Percentiles rank a stretch among this genome's conserved stretches.
phyloP scores from a whole-genome alignment of 192 early-diverging fungal species.

The Rhizophagus sp. region DNA sequence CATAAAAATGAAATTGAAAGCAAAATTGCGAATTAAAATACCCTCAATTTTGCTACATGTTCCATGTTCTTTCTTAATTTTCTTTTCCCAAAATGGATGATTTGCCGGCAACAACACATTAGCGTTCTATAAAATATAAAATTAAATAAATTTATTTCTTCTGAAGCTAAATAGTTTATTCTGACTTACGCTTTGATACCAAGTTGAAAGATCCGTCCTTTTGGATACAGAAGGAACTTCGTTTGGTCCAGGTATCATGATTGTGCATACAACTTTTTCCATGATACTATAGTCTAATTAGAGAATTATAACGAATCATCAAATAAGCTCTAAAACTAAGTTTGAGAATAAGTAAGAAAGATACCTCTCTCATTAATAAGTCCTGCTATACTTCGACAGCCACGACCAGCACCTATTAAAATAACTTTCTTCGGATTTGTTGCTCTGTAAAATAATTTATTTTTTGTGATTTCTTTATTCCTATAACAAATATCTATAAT shows the following conservation, averaged over 20 bases:
- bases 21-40: neutral
- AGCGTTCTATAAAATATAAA: neutral
- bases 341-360: neutral
- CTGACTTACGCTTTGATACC: conserved; percentile 19
- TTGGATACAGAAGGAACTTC: conserved; percentile 39
- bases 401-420: conserved; percentile 39
- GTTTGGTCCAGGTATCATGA: conserved; percentile 39
- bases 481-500: conserved; percentile 32
- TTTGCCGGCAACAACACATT: neutral
- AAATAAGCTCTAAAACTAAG: neutral
- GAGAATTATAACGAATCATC: neutral
- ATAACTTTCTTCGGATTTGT: conserved; percentile 30
- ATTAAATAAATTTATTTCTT: neutral
- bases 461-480: conserved; percentile 5
- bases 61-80: neutral
- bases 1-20: neutral
- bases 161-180: neutral
- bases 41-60: neutral
- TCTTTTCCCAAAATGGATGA: neutral
- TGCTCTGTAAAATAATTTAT: neutral
- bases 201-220: conserved; percentile 21
- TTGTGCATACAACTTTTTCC: conserved; percentile 37
- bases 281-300: conserved; percentile 31
- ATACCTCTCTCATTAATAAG: conserved; percentile 42
- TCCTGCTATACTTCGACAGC: conserved; percentile 37